Evolutionary conservation across 129 eudicot species (phyloP).

Genomic region (carrot (Daucus carota)): DNA sequence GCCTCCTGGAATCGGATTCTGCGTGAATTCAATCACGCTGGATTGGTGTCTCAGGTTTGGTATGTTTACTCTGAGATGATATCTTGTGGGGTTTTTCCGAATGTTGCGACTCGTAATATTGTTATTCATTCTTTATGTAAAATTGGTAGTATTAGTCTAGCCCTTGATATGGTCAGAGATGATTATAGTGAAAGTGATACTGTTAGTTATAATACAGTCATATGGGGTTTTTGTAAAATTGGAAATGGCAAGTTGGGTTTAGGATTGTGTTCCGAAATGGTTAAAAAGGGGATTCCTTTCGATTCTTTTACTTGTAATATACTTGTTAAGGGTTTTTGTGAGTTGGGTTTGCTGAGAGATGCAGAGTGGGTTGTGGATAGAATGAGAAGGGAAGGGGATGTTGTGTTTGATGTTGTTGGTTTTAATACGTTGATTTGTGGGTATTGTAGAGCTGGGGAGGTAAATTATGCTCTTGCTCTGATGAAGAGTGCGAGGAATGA

Average conservation of each 20-base stretch:
- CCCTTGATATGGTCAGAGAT: conserved; percentile 40
- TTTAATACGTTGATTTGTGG: conserved; percentile 76
- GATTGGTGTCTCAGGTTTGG: conserved; percentile 56
- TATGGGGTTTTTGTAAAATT: conserved; percentile 73
- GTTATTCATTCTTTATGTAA: conserved; percentile 61
- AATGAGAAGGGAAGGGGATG: conserved; percentile 17
- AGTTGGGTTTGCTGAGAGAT: conserved; percentile 29
- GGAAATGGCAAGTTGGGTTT: conserved; percentile 51
- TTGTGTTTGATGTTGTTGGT: conserved; percentile 43
- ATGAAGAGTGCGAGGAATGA: conserved; percentile 38
- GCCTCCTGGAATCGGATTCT: conserved; percentile 47
- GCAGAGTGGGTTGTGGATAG: conserved; percentile 41
- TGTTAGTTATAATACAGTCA: conserved; percentile 78
- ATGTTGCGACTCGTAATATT: conserved; percentile 53
- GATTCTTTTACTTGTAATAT: conserved; percentile 74
- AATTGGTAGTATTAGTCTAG: conserved; percentile 49
- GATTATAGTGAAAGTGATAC: conserved; percentile 30
- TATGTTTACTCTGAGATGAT: conserved; percentile 51
- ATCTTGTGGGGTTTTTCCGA: conserved; percentile 40
- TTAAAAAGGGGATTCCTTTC: conserved; percentile 51
- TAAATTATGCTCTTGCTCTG: conserved; percentile 32
- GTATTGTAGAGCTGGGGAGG: conserved; percentile 39
- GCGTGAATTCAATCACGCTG: conserved; percentile 47
- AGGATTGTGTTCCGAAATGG: conserved; percentile 69
- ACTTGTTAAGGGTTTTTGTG: conserved; percentile 64